Conservation (phyloP, 768 basidiomycete species). For the Pleurotus tuber-regium region DNA sequence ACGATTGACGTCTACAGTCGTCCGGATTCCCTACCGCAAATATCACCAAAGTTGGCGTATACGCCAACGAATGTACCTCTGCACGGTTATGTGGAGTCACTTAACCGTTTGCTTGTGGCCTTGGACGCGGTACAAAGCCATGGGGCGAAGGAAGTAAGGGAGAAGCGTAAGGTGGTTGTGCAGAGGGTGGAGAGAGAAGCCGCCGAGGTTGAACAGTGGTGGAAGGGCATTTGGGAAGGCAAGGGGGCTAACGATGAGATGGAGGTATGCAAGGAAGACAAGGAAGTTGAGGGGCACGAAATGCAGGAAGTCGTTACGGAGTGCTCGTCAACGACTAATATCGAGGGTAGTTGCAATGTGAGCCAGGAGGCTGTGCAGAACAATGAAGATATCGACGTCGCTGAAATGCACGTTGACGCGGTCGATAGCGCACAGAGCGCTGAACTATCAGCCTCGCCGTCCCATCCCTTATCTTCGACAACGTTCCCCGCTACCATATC, state of each 20-base stretch:
- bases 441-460: too few relatives aligned
- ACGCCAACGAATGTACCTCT: slow-evolving; percentile 57
- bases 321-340: too few relatives aligned
- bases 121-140: slow-evolving; percentile 70
- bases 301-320: too few relatives aligned
- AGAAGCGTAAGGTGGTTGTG: slow-evolving; percentile 49
- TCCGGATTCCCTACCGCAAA: slow-evolving; percentile 19
- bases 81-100: slow-evolving; percentile 59
- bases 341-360: too few relatives aligned
- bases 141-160: slow-evolving; percentile 53
- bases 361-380: too few relatives aligned
- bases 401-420: too few relatives aligned
- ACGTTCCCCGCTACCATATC: too few relatives aligned
- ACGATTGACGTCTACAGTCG: slow-evolving; percentile 21
- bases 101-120: slow-evolving; percentile 59
- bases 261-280: too few relatives aligned
- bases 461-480: too few relatives aligned
- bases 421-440: too few relatives aligned
- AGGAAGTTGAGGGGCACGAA: too few relatives aligned
- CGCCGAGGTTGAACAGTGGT: slow-evolving; percentile 44
- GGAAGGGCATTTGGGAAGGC: slow-evolving; percentile 34
- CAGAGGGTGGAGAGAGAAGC: slow-evolving; percentile 60
- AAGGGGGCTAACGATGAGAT: slow-evolving; percentile 6
- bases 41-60: slow-evolving; percentile 50
- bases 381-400: too few relatives aligned